phyloP scores from a whole-genome alignment of 768 basidiomycete genomes.

The Phlebiopsis gigantea region DNA sequence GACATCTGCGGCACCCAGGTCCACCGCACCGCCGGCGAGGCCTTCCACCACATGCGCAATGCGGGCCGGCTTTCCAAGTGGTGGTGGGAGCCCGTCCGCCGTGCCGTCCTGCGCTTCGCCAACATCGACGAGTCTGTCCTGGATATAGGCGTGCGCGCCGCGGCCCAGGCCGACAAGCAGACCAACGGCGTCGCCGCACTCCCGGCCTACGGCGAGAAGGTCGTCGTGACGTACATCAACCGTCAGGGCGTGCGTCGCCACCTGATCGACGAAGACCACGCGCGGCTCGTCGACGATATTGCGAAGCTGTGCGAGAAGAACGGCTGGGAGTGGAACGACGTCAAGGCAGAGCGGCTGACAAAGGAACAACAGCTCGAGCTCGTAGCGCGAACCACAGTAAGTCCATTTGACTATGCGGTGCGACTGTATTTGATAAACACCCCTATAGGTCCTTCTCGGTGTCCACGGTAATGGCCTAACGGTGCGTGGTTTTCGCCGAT shows the following conservation, averaged over 20 bases:
- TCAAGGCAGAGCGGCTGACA: constrained; percentile 59
- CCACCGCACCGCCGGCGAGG: constrained; percentile 66
- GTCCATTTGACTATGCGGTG: constrained; percentile 21
- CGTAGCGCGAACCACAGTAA: constrained; percentile 64
- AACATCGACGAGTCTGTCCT: constrained; percentile 35
- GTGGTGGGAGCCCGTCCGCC: constrained; percentile 79
- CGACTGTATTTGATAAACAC: not conserved
- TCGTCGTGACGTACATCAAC: constrained; percentile 71
- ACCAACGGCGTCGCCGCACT: not conserved
- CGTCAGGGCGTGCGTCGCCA: constrained; percentile 56
- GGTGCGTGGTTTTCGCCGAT: constrained; percentile 11
- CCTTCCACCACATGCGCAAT: constrained; percentile 48
- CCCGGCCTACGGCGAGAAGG: constrained; percentile 23
- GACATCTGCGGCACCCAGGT: constrained; percentile 54
- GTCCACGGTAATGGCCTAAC: constrained; percentile 81
- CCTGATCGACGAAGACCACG: constrained; percentile 52
- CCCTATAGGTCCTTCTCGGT: constrained; percentile 56
- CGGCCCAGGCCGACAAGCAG: constrained; percentile 7
- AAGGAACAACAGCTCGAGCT: constrained; percentile 73
- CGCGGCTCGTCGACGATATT: constrained; percentile 45
- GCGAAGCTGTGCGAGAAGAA: constrained; percentile 39
- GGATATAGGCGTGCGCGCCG: constrained; percentile 25
- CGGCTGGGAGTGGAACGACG: constrained; percentile 56
- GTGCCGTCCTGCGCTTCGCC: constrained; percentile 62
- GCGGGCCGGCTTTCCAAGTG: constrained; percentile 32